A percentile compares a stretch with the other conserved stretches of the same genome.
Conservation (phyloP, 805 yeast genomes). For the Starmerella khaoyaiensis region DNA sequence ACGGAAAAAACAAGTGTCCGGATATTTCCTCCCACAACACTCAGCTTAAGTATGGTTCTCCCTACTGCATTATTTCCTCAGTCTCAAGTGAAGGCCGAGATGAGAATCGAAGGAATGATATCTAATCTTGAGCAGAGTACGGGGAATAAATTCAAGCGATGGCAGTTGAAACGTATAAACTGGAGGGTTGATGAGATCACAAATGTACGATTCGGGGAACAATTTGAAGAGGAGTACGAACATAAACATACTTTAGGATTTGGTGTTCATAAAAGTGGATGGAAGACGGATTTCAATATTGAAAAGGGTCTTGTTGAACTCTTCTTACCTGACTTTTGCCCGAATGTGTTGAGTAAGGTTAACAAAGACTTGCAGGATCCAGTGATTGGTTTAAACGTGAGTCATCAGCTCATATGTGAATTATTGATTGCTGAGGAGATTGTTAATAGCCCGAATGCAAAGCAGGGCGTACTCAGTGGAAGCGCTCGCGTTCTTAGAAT, state of each 20-base stretch:
- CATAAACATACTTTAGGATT: slow-evolving; percentile 60
- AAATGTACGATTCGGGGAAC: slow-evolving; percentile 10
- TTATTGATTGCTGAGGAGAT: slow-evolving; percentile 87
- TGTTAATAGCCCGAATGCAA: slow-evolving; percentile 20
- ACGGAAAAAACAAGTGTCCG: slow-evolving; percentile 78
- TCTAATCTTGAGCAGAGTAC: slow-evolving; percentile 26
- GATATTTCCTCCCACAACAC: slow-evolving; percentile 90
- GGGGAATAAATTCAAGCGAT: slow-evolving; percentile 34
- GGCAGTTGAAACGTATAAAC: slow-evolving; percentile 81
- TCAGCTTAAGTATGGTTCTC: slow-evolving; percentile 71
- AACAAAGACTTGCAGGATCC: slow-evolving; percentile 54
- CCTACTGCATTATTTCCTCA: slow-evolving; percentile 87
- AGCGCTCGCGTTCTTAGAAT: slow-evolving; percentile 87
- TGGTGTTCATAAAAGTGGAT: slow-evolving; percentile 79
- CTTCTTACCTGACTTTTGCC: slow-evolving; percentile 25
- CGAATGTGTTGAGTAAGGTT: slow-evolving; percentile 17
- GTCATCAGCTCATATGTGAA: slow-evolving; percentile 70
- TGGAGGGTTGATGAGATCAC: slow-evolving; percentile 84
- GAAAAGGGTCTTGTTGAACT: slow-evolving; percentile 69
- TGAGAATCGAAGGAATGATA: slow-evolving; percentile 48
- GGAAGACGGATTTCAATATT: slow-evolving; percentile 77
- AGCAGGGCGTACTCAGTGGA: slow-evolving; percentile 48
- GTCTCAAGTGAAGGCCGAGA: slow-evolving; percentile 70
- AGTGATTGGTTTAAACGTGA: slow-evolving; percentile 59
- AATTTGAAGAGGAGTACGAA: slow-evolving; percentile 31